Evolutionary conservation across 2,329 filamentous ascomycete species (phyloP).

Genomic region (Botrytis fragariae): DNA sequence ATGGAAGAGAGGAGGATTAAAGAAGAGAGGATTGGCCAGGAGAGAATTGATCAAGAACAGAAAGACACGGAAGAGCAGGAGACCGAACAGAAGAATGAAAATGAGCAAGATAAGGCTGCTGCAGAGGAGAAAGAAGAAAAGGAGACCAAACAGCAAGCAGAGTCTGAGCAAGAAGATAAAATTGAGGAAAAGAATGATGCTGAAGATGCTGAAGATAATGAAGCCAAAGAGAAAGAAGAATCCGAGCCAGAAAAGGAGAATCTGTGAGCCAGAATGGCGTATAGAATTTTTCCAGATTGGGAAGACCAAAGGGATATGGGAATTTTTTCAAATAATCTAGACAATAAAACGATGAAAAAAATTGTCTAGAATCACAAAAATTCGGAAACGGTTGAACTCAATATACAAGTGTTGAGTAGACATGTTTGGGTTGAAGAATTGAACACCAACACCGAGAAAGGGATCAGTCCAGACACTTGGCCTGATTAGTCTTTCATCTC

Average conservation of each 20-base stretch:
- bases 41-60: not conserved
- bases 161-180: no score
- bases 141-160: not conserved
- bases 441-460: not conserved
- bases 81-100: not conserved
- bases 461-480: no score
- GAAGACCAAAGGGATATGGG: accelerated
- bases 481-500: no score
- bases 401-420: not conserved
- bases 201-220: not conserved
- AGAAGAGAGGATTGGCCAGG: not conserved
- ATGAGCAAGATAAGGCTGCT: not conserved
- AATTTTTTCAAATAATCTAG: accelerated
- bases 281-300: no score
- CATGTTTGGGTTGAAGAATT: not conserved
- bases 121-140: not conserved
- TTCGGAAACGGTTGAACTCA: not conserved
- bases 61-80: not conserved
- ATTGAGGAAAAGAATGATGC: not conserved
- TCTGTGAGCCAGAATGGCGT: not conserved
- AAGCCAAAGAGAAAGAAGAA: not conserved
- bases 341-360: not conserved
- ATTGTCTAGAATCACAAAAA: accelerated
- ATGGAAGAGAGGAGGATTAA: not conserved
- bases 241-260: not conserved